Base-by-base conservation (phyloP, 2,329 filamentous ascomycete genomes). In the Phaeosphaeriaceae sp. region DNA sequence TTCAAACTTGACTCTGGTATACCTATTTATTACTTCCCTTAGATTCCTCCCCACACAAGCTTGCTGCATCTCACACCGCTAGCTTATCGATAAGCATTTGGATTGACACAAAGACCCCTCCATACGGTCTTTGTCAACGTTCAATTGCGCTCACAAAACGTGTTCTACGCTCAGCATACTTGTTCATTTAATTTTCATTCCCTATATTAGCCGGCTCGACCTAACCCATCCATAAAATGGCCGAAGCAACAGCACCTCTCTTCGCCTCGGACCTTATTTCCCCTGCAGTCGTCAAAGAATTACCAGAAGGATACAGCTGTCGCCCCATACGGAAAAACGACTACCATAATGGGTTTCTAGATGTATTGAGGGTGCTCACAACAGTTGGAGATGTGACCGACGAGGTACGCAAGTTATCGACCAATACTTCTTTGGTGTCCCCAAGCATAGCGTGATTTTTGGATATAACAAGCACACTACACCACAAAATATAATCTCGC, bases 291-390 rank as follows among this genome's bases (percentile, higher is more conserved):
- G 77, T 85, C 52, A 79, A 86, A 33, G 81, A 80, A 15, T 86
- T 97, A 0, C 93, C 94, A 35, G 79, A 87, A 62, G 87, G 88
- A 65, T 97, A 97, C 80, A 84, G 81, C 21, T 83, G 96, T 68
- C 91, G 94, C 20, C 86, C 93, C 0, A 81, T 97, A 41, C 85
- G 87, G 63, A 84, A 84, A 61, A 82, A 81, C 64, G 94, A 99
- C 77, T 96, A 87, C 76, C 78, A 83, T 48, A 82, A 81, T 28
- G 92, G 92, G 56, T 97, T 96, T 74, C 86, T 99, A 63, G 91
- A 96, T 69, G 93, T 94, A 52, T 80, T 99, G 57, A 86, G 91
- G 37, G 92, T 97, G 30, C 81, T 99, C 65, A 97, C 94, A 2
- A 94, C 90, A 6, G 93, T 97, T 18, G 94, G 94, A 56, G 91